Evolutionary conservation across 139 green algal species (phyloP), one percentile per base, ranked within the genome.

Genomic region (Medakamo hakoo): DNA sequence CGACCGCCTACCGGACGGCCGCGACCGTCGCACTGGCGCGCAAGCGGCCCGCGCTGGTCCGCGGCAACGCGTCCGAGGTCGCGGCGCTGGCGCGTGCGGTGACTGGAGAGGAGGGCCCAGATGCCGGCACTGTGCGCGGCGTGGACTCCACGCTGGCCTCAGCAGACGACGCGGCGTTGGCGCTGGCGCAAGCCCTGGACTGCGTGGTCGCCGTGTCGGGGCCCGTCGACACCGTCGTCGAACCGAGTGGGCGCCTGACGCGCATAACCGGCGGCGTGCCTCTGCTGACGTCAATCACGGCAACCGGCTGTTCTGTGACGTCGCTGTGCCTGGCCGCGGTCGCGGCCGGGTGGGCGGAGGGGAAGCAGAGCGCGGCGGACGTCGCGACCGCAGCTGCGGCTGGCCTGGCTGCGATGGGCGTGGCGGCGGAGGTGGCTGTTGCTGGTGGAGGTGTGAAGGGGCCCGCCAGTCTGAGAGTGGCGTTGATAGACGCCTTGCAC

Each of bases 31-130:
- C 73, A 3, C 63, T 92, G 62, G 63, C 89, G 27, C 48, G 61
- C 29, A 71, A 78, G 16, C 30, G 65, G 29, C 86, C 86, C 2
- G 81, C 80, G 0, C 72, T 94, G 14, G 74, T 92, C 27, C 73
- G 86, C 0, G 84, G 84, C 30, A 94, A 94, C 63, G 79, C 73
- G 0, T 84, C 73, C 1, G 86, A 94, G 64, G 80, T 94, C 21
- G 66, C 88, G 24, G 78, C 86, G 2, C 66, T 94, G 27, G 75
- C 79, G 21, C 80, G 78, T 9, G 78, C 72, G n/a, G 72, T 71
- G 28, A 76, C 72, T 20, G 81, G 77, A 22, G 63, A 63, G 25
- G 67, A 71, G 28, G 55, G 30, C 67, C 65, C 66, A 24, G 66
- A 59, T 1, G 59, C 27, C 9, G 30, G 48, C 14, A 60, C 27